Conservation (phyloP, 768 basidiomycete species). For the Ephemerocybe angulata region DNA sequence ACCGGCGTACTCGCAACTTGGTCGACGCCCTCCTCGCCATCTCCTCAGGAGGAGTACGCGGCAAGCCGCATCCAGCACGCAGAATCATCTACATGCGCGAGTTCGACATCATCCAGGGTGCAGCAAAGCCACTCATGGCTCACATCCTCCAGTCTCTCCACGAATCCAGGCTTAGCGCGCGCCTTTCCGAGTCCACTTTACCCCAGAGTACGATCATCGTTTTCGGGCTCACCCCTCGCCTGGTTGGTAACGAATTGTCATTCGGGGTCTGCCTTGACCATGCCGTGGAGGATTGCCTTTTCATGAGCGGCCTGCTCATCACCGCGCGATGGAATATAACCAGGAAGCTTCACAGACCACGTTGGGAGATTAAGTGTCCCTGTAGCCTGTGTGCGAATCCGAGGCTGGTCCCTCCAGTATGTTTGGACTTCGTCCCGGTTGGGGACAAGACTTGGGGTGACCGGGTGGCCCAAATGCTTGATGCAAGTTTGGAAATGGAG, state of each 20-base stretch:
- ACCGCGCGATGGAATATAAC: neutral
- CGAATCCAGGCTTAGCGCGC: neutral
- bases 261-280: neutral
- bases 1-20: neutral
- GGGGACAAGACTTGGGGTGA: neutral
- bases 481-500: neutral
- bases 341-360: no score
- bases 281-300: neutral
- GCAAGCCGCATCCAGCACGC: neutral
- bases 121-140: constrained; percentile 5
- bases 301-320: neutral
- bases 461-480: neutral
- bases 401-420: neutral
- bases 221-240: no score
- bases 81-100: constrained; percentile 10
- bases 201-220: neutral
- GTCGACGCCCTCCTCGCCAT: neutral
- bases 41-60: neutral
- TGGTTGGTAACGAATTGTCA: neutral
- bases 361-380: no score
- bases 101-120: constrained; percentile 5
- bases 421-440: neutral
- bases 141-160: constrained; percentile 6
- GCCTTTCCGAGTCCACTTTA: no score
- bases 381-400: no score